Evolutionary conservation across 176 grass and related monocot species (phyloP).

Genomic region (Ensete ventricosum): DNA sequence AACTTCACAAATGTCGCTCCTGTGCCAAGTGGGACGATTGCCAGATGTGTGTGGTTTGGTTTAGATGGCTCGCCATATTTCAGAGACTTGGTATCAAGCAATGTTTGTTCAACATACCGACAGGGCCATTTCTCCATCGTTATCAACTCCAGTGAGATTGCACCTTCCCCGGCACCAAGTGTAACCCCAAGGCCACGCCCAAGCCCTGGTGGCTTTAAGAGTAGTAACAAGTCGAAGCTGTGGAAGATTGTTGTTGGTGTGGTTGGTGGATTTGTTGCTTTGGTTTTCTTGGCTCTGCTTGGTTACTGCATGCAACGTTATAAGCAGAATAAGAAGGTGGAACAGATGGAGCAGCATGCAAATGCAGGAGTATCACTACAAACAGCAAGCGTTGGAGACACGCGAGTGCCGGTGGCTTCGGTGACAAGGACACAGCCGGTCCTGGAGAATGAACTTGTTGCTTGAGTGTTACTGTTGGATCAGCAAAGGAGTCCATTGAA

Average conservation of each 20-base stretch:
- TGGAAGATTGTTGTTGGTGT: constrained; percentile 63
- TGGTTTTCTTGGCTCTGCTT: constrained; percentile 43
- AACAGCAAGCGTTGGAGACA: constrained; percentile 61
- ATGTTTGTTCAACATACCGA: constrained; percentile 38
- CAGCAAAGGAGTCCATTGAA: constrained; percentile 1
- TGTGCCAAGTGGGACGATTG: constrained; percentile 18
- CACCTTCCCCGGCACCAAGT: constrained; percentile 35
- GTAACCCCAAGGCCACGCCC: constrained; percentile 17
- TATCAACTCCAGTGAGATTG: constrained; percentile 50
- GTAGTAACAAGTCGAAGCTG: constrained; percentile 27
- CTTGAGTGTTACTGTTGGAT: constrained; percentile 12
- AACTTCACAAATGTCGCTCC: constrained; percentile 35
- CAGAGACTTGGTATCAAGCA: constrained; percentile 34
- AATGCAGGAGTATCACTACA: constrained; percentile 61
- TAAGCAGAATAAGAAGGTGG: constrained; percentile 39
- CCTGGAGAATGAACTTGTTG: constrained; percentile 63
- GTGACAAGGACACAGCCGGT: constrained; percentile 57
- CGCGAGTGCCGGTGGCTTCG: constrained; percentile 51
- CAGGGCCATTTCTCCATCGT: constrained; percentile 76
- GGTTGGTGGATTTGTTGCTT: constrained; percentile 29
- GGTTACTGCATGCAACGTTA: constrained; percentile 32
- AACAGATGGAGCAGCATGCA: constrained; percentile 51
- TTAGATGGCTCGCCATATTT: constrained; percentile 46
- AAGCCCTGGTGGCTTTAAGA: constrained; percentile 18
- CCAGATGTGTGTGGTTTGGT: constrained; percentile 66